phyloP scores from a whole-genome alignment of 2,329 filamentous ascomycete species.

The Pseudogymnoascus sp. region DNA sequence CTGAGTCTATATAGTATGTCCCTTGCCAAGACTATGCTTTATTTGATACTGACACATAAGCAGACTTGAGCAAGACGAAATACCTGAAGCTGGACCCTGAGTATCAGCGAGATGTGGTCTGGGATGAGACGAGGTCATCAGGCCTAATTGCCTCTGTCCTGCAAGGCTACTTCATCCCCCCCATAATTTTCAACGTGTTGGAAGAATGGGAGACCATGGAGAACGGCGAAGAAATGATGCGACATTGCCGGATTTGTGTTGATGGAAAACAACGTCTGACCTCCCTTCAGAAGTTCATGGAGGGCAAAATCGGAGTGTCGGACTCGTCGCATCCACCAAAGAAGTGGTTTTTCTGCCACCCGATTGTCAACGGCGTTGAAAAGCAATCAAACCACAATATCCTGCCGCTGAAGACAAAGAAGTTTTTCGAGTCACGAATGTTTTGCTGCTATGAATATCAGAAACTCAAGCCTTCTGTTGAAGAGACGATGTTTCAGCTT shows the following conservation, averaged over 20 bases:
- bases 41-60: slow-evolving; percentile 10
- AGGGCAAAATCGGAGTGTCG: slow-evolving; percentile 35
- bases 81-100: slow-evolving; percentile 35
- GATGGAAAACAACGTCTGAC: slow-evolving; percentile 41
- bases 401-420: slow-evolving; percentile 28
- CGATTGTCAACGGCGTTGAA: slow-evolving; percentile 19
- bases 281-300: slow-evolving; percentile 36
- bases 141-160: slow-evolving; percentile 25
- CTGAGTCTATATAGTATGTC: slow-evolving; percentile 19
- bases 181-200: slow-evolving; percentile 37
- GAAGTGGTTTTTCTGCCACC: slow-evolving; percentile 32
- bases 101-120: slow-evolving; percentile 39
- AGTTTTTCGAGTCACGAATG: slow-evolving; percentile 31
- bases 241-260: slow-evolving; percentile 31
- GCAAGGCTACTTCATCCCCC: slow-evolving; percentile 34
- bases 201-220: slow-evolving; percentile 12
- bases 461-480: slow-evolving; percentile 31
- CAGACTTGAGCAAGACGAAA: slow-evolving; percentile 23
- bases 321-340: slow-evolving; percentile 30
- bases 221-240: slow-evolving; percentile 12
- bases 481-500: slow-evolving; percentile 39
- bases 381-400: slow-evolving; percentile 24
- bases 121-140: slow-evolving; percentile 30
- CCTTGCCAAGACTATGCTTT: neutral
- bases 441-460: slow-evolving; percentile 37